Evolutionary conservation across 192 early-diverging fungal species (phyloP).

Genomic region (Coemansia sp.): DNA sequence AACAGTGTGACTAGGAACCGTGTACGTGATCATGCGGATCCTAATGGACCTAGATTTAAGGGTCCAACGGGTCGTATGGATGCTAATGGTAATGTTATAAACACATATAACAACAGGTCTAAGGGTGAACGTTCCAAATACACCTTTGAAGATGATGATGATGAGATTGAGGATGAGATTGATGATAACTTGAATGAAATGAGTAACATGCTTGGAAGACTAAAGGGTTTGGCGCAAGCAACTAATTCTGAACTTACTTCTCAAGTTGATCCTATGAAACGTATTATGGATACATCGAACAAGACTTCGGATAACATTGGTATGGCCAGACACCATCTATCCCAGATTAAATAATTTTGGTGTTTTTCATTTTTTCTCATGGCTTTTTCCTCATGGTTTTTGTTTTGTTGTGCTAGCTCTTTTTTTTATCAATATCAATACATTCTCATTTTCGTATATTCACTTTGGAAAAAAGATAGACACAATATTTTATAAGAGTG

Average conservation of each 20-base stretch:
- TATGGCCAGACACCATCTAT: slow-evolving; percentile 36
- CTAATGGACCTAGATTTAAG: slow-evolving; percentile 7
- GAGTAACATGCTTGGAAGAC: slow-evolving; percentile 44
- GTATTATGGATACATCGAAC: slow-evolving; percentile 53
- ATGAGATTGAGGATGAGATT: slow-evolving; percentile 63
- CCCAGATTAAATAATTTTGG: slow-evolving; percentile 26
- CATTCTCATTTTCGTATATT: neutral
- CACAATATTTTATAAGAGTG: no score
- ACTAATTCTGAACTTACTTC: slow-evolving; percentile 59
- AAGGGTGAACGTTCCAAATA: slow-evolving; percentile 56
- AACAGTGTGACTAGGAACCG: slow-evolving; percentile 60
- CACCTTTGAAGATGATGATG: slow-evolving; percentile 70
- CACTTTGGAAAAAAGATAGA: neutral
- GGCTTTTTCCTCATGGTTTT: neutral
- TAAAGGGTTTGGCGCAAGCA: slow-evolving; percentile 60
- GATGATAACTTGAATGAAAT: slow-evolving; percentile 64
- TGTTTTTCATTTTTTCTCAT: neutral
- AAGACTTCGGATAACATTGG: slow-evolving; percentile 42
- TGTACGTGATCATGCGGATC: slow-evolving; percentile 48
- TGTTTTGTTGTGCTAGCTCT: neutral
- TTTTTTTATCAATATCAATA: neutral
- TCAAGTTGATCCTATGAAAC: slow-evolving; percentile 57
- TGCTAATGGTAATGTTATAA: slow-evolving; percentile 50
- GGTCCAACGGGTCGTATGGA: slow-evolving; percentile 30
- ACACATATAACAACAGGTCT: slow-evolving; percentile 15